These are phyloP conservation scores for Aristolochia fimbriata DNA, from an alignment of 164 flowering plant species.

Conservation along the genomic window DNA sequence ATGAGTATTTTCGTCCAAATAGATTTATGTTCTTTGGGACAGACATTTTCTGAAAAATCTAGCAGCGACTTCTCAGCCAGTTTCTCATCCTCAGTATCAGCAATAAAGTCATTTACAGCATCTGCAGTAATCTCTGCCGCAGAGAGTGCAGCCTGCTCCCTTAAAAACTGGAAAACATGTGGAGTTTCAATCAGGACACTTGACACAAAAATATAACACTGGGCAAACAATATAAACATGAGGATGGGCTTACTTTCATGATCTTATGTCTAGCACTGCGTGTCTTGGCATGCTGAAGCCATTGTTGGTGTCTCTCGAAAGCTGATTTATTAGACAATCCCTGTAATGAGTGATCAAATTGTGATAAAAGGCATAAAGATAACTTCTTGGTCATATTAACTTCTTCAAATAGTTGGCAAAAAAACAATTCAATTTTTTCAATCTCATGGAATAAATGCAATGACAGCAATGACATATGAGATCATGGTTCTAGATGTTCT, in stretches of 20 bases:
- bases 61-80: conserved; percentile 23
- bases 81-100: conserved; percentile 50
- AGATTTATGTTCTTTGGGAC: conserved; percentile 26
- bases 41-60: conserved; percentile 6
- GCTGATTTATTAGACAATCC: conserved; percentile 85
- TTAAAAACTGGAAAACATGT: conserved; percentile 46
- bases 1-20: conserved; percentile 40
- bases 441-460: too few species aligned
- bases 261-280: conserved; percentile 95
- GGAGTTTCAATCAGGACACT: conserved; percentile 6
- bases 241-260: conserved; percentile 50
- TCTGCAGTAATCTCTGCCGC: conserved; percentile 80
- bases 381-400: too few species aligned
- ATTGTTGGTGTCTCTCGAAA: conserved; percentile 81
- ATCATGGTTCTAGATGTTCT: too few species aligned
- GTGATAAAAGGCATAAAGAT: not conserved
- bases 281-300: conserved; percentile 93
- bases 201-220: not conserved
- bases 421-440: too few species aligned
- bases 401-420: too few species aligned
- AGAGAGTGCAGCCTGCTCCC: conserved; percentile 86
- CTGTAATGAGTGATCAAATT: conserved; percentile 23
- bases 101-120: conserved; percentile 47
- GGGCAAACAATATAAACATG: not conserved
- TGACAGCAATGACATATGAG: too few species aligned